phyloP scores from a whole-genome alignment of 352 stramenopile genomes.

The Globisporangium ultimum region DNA sequence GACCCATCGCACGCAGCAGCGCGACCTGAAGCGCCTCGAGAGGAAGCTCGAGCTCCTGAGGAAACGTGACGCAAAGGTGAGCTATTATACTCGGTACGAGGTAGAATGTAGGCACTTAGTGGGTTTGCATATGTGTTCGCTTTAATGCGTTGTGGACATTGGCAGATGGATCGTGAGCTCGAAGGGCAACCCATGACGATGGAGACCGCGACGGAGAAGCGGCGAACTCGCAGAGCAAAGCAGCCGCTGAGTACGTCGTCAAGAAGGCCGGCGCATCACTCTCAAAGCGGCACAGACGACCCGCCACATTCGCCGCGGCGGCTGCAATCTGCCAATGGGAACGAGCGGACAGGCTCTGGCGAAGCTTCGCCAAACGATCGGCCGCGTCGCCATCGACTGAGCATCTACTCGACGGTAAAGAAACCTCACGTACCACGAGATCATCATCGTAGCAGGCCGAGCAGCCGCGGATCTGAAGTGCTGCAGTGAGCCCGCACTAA shows the following conservation, averaged over 20 bases:
- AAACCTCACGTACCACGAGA: slow-evolving; percentile 5
- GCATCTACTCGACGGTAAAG: slow-evolving; percentile 37
- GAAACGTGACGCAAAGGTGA: neutral
- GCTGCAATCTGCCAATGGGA: neutral
- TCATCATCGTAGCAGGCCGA: neutral
- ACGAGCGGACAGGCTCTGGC: neutral
- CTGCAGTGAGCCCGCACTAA: too few relatives aligned
- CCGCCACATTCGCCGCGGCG: neutral
- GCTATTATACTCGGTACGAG: neutral
- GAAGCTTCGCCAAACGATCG: neutral
- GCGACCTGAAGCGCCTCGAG: slow-evolving; percentile 32
- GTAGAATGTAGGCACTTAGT: too few relatives aligned
- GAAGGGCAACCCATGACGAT: neutral
- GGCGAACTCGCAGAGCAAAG: neutral
- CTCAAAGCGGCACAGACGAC: neutral
- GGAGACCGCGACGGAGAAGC: neutral
- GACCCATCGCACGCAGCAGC: slow-evolving; percentile 33
- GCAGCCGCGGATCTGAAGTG: neutral
- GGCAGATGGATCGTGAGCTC: neutral
- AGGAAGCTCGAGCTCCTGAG: slow-evolving; percentile 19
- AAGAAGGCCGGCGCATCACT: neutral
- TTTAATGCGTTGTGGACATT: neutral
- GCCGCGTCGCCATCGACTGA: slow-evolving; percentile 27
- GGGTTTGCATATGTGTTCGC: too few relatives aligned
- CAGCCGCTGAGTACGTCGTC: neutral